A percentile compares a stretch with the other conserved stretches of the same genome.
Evolutionary conservation across 768 basidiomycete genomes (phyloP).

Genomic region (Tylopilus vinaceipallidus): DNA sequence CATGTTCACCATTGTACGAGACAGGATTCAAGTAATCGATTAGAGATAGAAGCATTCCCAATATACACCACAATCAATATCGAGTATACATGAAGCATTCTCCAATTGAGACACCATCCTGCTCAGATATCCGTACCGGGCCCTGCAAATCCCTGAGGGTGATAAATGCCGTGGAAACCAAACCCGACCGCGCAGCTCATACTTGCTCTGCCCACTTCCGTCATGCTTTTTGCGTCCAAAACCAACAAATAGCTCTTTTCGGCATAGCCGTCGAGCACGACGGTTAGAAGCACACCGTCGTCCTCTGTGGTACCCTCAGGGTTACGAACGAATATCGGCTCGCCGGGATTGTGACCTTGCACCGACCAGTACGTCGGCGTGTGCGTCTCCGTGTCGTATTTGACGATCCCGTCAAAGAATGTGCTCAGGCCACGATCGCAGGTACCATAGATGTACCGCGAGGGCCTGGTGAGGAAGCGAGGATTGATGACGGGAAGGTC

Average conservation of each 20-base stretch:
- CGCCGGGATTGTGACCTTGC: constrained; percentile 32
- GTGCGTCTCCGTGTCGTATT: constrained; percentile 32
- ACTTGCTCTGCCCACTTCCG: constrained; percentile 37
- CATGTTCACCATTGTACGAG: neutral
- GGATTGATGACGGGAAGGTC: constrained; percentile 39
- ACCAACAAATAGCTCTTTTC: constrained; percentile 37
- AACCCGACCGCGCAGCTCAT: constrained; percentile 33
- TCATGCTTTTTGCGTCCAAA: constrained; percentile 36
- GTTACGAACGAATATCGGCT: constrained; percentile 36
- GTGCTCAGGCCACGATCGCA: constrained; percentile 29
- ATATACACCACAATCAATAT: constrained; percentile 4
- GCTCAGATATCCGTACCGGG: constrained; percentile 23
- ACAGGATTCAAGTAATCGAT: neutral
- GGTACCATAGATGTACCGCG: constrained; percentile 34
- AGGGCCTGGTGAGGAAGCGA: constrained; percentile 28
- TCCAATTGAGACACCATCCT: too few relatives aligned
- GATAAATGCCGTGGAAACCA: constrained; percentile 37
- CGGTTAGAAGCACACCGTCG: constrained; percentile 37
- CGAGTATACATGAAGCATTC: too few relatives aligned
- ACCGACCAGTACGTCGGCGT: constrained; percentile 27
- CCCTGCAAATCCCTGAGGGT: constrained; percentile 1
- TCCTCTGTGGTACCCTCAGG: constrained; percentile 33
- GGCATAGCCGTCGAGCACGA: constrained; percentile 33
- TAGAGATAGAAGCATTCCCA: neutral
- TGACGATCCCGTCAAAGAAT: constrained; percentile 36